Percentiles rank a stretch among this genome's conserved stretches.
Evolutionary conservation across 176 grass and related monocot species (phyloP).

Genomic region (Neostapfia colusana): DNA sequence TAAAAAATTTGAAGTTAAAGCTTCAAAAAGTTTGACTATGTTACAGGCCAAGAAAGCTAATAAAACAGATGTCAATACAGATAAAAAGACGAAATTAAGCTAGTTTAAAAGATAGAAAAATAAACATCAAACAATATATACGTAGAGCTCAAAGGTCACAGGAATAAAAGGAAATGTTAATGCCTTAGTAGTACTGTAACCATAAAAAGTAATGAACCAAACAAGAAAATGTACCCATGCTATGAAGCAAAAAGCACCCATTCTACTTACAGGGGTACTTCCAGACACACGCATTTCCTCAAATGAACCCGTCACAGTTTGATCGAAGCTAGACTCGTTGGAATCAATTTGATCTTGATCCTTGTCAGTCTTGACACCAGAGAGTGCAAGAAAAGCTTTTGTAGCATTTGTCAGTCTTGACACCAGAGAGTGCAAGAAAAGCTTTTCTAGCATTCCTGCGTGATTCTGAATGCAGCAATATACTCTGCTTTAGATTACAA

Average conservation of each 20-base stretch:
- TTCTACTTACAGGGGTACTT: slow-evolving; percentile 74
- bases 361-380: slow-evolving; percentile 48
- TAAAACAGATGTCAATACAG: not conserved
- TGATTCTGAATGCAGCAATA: slow-evolving; percentile 57
- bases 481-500: not conserved
- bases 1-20: not conserved
- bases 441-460: slow-evolving; percentile 91
- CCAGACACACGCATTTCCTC: slow-evolving; percentile 42
- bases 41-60: not conserved
- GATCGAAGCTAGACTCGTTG: slow-evolving; percentile 42
- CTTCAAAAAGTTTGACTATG: not conserved
- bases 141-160: not conserved
- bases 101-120: not conserved
- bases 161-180: not conserved
- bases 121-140: not conserved
- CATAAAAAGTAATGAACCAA: no score
- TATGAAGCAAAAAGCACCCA: slow-evolving; percentile 24
- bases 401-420: slow-evolving; percentile 43
- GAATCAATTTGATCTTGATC: slow-evolving; percentile 46
- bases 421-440: slow-evolving; percentile 76
- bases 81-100: not conserved
- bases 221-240: slow-evolving; percentile 21
- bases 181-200: no score
- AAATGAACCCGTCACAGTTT: slow-evolving; percentile 38
- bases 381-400: slow-evolving; percentile 88